Evolutionary conservation across 495 filamentous ascomycete species (phyloP).

Genomic region (Aspergillus campestris): DNA sequence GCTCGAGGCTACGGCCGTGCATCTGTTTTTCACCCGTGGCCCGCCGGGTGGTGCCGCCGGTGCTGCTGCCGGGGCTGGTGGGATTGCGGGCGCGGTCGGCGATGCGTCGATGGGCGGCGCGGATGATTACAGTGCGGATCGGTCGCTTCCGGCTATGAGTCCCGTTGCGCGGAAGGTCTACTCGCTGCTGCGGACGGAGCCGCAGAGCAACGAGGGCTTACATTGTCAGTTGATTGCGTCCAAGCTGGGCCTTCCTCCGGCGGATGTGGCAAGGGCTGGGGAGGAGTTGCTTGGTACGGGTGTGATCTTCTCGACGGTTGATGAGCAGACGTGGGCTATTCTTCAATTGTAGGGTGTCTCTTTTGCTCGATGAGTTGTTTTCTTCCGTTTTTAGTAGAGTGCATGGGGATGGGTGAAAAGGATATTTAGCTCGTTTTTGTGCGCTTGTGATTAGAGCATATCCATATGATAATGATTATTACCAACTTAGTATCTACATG

Average conservation of each 20-base stretch:
- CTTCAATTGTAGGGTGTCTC: slow-evolving; percentile 52
- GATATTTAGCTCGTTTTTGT: too few relatives aligned
- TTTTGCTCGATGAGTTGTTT: slow-evolving; percentile 3
- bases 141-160: slow-evolving; percentile 42
- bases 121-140: slow-evolving; percentile 26
- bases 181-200: slow-evolving; percentile 49
- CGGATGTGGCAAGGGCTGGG: slow-evolving; percentile 63
- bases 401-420: neutral
- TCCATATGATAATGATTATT: too few relatives aligned
- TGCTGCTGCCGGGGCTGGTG: slow-evolving; percentile 17
- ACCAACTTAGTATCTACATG: too few relatives aligned
- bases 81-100: slow-evolving; percentile 17
- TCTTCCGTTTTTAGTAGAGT: neutral
- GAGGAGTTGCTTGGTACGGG: slow-evolving; percentile 68
- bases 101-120: slow-evolving; percentile 34
- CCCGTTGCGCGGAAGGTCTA: slow-evolving; percentile 57
- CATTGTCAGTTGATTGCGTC: slow-evolving; percentile 67
- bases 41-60: slow-evolving; percentile 37
- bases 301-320: slow-evolving; percentile 80
- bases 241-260: slow-evolving; percentile 49
- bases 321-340: slow-evolving; percentile 74
- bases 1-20: slow-evolving; percentile 78
- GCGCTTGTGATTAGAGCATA: too few relatives aligned
- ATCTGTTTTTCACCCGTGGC: slow-evolving; percentile 80
- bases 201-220: slow-evolving; percentile 69